Conservation (phyloP, 2,329 filamentous ascomycete species). For the Xylariomycetidae sp. region DNA sequence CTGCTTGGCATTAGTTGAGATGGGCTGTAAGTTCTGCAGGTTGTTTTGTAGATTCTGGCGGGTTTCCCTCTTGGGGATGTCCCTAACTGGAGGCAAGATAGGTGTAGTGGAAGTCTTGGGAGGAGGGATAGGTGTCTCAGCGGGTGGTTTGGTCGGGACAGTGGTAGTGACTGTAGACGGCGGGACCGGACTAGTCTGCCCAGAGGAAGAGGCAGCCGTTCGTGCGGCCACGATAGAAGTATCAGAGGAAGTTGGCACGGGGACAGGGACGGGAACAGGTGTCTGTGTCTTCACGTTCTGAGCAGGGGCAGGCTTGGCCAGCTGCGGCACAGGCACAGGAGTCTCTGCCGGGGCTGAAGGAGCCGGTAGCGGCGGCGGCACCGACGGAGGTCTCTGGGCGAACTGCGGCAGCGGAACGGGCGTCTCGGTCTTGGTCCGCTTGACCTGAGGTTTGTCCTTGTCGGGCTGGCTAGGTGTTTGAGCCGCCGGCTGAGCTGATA, state of each 20-base stretch:
- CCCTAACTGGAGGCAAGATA: constrained; percentile 29
- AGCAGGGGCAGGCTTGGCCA: constrained; percentile 21
- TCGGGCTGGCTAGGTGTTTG: constrained; percentile 9
- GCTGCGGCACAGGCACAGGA: constrained; percentile 26
- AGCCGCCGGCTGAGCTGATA: constrained; percentile 4
- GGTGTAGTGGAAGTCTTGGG: constrained; percentile 31
- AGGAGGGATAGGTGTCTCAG: constrained; percentile 37
- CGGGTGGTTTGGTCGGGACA: constrained; percentile 28
- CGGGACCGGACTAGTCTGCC: constrained; percentile 23
- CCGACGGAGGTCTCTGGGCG: constrained; percentile 26
- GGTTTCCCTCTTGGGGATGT: constrained; percentile 38
- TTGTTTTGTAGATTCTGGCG: too few relatives aligned
- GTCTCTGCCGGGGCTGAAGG: constrained; percentile 20
- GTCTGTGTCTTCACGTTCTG: constrained; percentile 29
- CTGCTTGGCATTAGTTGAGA: constrained; percentile 23
- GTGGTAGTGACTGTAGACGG: constrained; percentile 31
- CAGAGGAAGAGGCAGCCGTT: constrained; percentile 19
- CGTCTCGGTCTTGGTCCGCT: constrained; percentile 50
- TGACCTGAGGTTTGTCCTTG: constrained; percentile 12
- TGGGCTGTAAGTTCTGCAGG: constrained; percentile 35
- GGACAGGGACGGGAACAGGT: constrained; percentile 26
- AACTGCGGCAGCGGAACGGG: constrained; percentile 43
- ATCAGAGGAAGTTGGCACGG: constrained; percentile 19
- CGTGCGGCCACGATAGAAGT: constrained; percentile 19
- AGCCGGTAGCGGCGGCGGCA: constrained; percentile 19